A percentile compares a stretch with the other conserved stretches of the same genome.
These are phyloP conservation scores for Fagus crenata DNA, from an alignment of 306 rosid genomes.

Conservation along the genomic window DNA sequence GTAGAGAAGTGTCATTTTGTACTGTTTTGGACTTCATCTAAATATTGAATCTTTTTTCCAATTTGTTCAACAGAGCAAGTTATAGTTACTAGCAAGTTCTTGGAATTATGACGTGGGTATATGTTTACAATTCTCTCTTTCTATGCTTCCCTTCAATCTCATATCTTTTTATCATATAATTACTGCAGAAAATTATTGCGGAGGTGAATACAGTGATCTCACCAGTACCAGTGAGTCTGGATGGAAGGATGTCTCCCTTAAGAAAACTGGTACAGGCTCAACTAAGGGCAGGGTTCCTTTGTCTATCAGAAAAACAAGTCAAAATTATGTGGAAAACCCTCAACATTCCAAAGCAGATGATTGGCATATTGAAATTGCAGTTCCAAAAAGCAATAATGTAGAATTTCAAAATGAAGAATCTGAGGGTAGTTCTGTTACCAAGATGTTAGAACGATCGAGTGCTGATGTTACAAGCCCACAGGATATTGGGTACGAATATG, in stretches of 20 bases:
- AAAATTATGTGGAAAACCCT: conserved; percentile 43
- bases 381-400: conserved; percentile 45
- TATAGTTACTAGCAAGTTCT: background rate
- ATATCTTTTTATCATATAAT: conserved; percentile 1
- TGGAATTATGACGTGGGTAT: background rate
- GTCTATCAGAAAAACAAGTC: conserved; percentile 52
- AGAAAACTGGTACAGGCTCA: conserved; percentile 42
- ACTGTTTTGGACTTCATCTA: background rate
- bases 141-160: conserved; percentile 1
- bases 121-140: conserved; percentile 5
- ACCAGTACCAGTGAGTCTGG: conserved; percentile 60
- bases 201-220: conserved; percentile 62
- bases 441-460: conserved; percentile 62
- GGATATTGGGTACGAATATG: conserved; percentile 61
- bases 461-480: conserved; percentile 59
- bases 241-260: conserved; percentile 43
- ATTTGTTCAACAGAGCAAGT: background rate
- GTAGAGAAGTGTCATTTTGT: background rate
- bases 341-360: conserved; percentile 56
- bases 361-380: conserved; percentile 76
- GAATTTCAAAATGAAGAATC: conserved; percentile 71
- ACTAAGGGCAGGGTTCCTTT: conserved; percentile 51
- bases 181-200: conserved; percentile 58
- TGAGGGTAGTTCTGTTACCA: conserved; percentile 72
- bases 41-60: background rate